Conservation (phyloP, 495 filamentous ascomycete genomes). For the Aspergillus hancockii region DNA sequence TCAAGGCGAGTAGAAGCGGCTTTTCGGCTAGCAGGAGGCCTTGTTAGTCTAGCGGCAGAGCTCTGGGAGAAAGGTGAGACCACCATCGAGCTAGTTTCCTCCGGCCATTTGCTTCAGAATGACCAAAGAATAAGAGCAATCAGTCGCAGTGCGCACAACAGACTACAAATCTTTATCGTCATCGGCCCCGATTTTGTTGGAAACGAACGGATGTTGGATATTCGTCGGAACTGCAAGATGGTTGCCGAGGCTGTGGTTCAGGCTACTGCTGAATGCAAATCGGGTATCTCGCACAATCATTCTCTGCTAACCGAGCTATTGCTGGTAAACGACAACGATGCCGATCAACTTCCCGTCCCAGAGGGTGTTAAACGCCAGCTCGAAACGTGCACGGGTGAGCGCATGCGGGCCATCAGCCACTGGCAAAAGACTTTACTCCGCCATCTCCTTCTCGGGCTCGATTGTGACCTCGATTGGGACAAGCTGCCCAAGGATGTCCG, state of each 20-base stretch:
- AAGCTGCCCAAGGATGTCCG: slow-evolving; percentile 39
- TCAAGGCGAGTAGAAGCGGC: slow-evolving; percentile 35
- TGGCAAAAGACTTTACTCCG: slow-evolving; percentile 42
- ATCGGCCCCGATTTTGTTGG: slow-evolving; percentile 37
- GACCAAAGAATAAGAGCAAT: slow-evolving; percentile 47
- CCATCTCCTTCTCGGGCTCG: slow-evolving; percentile 44
- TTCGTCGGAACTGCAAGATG: slow-evolving; percentile 41
- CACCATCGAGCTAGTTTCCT: slow-evolving; percentile 46
- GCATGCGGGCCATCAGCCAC: slow-evolving; percentile 38
- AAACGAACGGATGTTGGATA: slow-evolving; percentile 38
- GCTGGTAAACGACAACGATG: slow-evolving; percentile 31
- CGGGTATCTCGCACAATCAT: slow-evolving; percentile 52
- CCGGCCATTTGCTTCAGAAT: slow-evolving; percentile 26
- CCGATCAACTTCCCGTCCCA: slow-evolving; percentile 17
- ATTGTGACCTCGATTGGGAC: slow-evolving; percentile 46
- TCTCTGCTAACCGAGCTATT: slow-evolving; percentile 49
- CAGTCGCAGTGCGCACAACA: slow-evolving; percentile 37
- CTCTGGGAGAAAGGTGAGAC: slow-evolving; percentile 46
- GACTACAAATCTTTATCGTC: slow-evolving; percentile 42
- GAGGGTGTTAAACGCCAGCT: slow-evolving; percentile 25
- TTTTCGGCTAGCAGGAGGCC: slow-evolving; percentile 43
- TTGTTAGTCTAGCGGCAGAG: slow-evolving; percentile 38
- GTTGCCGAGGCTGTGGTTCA: slow-evolving; percentile 58
- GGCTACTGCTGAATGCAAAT: slow-evolving; percentile 48
- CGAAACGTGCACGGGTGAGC: slow-evolving; percentile 22